A percentile compares a stretch with the other conserved stretches of the same genome.
Evolutionary conservation across 2,329 filamentous ascomycete species (phyloP).

Genomic region (Colletotrichum sansevieriae): DNA sequence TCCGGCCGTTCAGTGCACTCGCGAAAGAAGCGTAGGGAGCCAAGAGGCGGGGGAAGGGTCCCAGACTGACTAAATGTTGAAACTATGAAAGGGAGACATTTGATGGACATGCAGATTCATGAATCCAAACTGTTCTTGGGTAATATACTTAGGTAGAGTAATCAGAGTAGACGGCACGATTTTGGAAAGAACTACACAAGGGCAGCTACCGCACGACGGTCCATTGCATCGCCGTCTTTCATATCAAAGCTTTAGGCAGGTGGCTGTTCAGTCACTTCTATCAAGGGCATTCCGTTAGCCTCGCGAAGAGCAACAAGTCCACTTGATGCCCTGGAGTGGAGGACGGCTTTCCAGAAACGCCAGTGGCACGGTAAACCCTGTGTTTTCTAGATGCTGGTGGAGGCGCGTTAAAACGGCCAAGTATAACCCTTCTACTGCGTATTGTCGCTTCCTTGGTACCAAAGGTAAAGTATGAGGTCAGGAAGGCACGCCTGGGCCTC

Average conservation of each 20-base stretch:
- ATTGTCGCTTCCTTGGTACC: neutral
- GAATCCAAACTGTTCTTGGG: too few relatives aligned
- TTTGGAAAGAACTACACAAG: too few relatives aligned
- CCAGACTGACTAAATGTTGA: neutral
- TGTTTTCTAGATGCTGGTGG: conserved; percentile 29
- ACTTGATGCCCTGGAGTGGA: too few relatives aligned
- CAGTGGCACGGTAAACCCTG: conserved; percentile 11
- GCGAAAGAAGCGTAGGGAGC: conserved; percentile 6
- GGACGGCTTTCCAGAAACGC: neutral
- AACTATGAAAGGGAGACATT: neutral
- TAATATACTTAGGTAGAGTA: too few relatives aligned
- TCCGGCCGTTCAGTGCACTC: neutral
- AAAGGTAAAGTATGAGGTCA: conserved; percentile 27
- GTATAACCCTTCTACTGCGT: too few relatives aligned
- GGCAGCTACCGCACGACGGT: too few relatives aligned
- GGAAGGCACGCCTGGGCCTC: conserved; percentile 13
- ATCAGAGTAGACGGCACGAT: too few relatives aligned
- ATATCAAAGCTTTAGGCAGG: too few relatives aligned
- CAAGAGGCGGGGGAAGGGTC: conserved; percentile 5
- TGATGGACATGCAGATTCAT: neutral
- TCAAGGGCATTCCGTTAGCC: too few relatives aligned
- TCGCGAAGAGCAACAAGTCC: too few relatives aligned
- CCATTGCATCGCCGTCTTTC: too few relatives aligned
- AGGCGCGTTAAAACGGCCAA: neutral
- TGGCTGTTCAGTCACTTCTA: too few relatives aligned